These are phyloP conservation scores for Boletus reticuloceps DNA, from an alignment of 768 basidiomycete species.

Conservation along the genomic window DNA sequence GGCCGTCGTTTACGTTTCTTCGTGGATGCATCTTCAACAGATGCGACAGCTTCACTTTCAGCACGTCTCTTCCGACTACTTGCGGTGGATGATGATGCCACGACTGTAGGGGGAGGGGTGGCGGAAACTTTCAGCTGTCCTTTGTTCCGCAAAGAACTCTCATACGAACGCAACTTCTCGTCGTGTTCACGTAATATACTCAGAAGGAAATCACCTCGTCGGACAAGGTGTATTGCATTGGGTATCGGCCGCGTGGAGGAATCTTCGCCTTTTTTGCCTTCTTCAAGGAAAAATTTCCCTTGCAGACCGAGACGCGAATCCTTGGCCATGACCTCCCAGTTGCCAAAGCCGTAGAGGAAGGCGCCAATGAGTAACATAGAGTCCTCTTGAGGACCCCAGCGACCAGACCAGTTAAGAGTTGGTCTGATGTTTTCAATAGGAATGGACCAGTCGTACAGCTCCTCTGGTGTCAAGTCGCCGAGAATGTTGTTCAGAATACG, in stretches of 20 bases:
- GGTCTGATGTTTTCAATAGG: constrained; percentile 93
- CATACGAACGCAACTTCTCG: constrained; percentile 87
- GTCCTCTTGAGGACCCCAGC: constrained; percentile 91
- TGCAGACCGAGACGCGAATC: constrained; percentile 79
- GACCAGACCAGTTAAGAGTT: constrained; percentile 94
- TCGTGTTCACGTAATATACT: constrained; percentile 82
- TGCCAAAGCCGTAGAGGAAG: constrained; percentile 90
- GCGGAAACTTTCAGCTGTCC: constrained; percentile 67
- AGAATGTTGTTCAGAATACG: constrained; percentile 84
- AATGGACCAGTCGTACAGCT: constrained; percentile 80
- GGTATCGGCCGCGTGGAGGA: constrained; percentile 84
- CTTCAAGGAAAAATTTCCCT: constrained; percentile 97
- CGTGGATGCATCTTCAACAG: constrained; percentile 64
- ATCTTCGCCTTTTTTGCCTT: constrained; percentile 93
- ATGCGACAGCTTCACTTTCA: constrained; percentile 82
- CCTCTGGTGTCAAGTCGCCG: constrained; percentile 53
- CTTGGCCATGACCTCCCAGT: constrained; percentile 94
- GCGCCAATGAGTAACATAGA: constrained; percentile 94
- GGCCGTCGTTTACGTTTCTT: constrained; percentile 87
- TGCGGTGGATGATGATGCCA: constrained; percentile 61
- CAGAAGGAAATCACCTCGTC: constrained; percentile 92
- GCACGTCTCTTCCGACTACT: constrained; percentile 71
- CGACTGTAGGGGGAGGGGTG: constrained; percentile 72
- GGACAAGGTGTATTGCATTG: constrained; percentile 96
- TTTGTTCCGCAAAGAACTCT: constrained; percentile 71